Evolutionary conservation across 352 stramenopile genomes (phyloP).

Genomic region (Saprolegnia parasitica): DNA sequence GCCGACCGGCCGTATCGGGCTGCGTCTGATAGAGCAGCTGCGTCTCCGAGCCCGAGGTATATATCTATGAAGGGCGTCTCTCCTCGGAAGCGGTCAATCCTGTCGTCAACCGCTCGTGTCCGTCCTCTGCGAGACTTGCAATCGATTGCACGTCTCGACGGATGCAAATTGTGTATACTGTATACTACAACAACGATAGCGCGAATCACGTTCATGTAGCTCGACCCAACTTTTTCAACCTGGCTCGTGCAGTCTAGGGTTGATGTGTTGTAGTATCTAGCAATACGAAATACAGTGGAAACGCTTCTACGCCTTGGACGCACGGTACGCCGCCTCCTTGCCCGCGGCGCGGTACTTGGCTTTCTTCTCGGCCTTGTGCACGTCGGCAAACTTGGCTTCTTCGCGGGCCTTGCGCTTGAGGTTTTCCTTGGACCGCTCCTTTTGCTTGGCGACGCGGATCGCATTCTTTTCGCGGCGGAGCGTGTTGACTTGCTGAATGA

Average conservation of each 20-base stretch:
- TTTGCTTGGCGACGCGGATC: slow-evolving; percentile 92
- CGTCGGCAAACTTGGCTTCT: slow-evolving; percentile 84
- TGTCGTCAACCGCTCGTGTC: too few relatives aligned
- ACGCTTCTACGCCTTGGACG: slow-evolving; percentile 25
- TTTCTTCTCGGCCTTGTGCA: slow-evolving; percentile 82
- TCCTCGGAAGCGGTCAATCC: too few relatives aligned
- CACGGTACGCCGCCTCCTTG: slow-evolving; percentile 43
- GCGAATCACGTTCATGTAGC: too few relatives aligned
- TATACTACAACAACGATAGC: too few relatives aligned
- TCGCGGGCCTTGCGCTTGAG: slow-evolving; percentile 91
- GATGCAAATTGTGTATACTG: too few relatives aligned
- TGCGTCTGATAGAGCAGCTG: slow-evolving; percentile 27
- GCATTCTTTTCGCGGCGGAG: slow-evolving; percentile 95
- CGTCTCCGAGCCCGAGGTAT: slow-evolving; percentile 20
- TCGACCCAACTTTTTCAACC: too few relatives aligned
- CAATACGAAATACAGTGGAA: too few relatives aligned
- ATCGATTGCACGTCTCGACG: too few relatives aligned
- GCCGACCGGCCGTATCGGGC: slow-evolving; percentile 20
- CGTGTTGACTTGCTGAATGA: slow-evolving; percentile 96
- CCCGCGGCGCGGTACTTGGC: slow-evolving; percentile 77
- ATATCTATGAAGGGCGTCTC: too few relatives aligned
- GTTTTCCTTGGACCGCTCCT: slow-evolving; percentile 74
- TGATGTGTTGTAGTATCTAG: too few relatives aligned
- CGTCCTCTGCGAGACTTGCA: too few relatives aligned
- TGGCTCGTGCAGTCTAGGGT: too few relatives aligned